Percentiles rank a stretch among this genome's conserved stretches.
phyloP scores from a whole-genome alignment of 352 stramenopile species.

The Globisporangium mamillatum region DNA sequence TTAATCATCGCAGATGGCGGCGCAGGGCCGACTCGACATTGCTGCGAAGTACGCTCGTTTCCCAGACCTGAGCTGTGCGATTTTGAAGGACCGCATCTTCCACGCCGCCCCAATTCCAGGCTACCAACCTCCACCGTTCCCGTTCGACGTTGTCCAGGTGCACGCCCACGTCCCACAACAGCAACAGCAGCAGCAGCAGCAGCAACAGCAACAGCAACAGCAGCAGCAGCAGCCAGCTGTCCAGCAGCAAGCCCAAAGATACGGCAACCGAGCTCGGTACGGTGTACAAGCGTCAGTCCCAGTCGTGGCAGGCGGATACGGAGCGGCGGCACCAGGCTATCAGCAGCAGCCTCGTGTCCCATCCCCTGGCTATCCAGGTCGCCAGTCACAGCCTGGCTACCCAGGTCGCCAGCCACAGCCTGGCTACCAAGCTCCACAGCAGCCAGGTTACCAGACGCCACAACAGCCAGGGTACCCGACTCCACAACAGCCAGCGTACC shows the following conservation, averaged over 20 bases:
- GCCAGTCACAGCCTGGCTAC: conserved; percentile 23
- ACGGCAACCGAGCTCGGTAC: conserved; percentile 38
- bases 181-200: conserved; percentile 36
- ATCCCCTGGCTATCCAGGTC: conserved; percentile 38
- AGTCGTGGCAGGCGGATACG: conserved; percentile 31
- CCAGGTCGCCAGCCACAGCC: conserved; percentile 21
- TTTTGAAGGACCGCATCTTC: conserved; percentile 86
- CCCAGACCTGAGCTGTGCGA: conserved; percentile 66
- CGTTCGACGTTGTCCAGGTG: conserved; percentile 79
- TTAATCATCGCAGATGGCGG: conserved; percentile 69
- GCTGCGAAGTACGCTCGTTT: conserved; percentile 92
- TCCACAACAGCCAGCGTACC: conserved; percentile 21
- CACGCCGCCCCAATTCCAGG: conserved; percentile 74
- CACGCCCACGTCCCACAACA: conserved; percentile 54
- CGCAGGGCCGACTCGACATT: conserved; percentile 90
- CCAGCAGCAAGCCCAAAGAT: conserved; percentile 18
- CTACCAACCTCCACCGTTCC: conserved; percentile 80
- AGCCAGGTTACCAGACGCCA: conserved; percentile 14
- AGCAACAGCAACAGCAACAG: conserved; percentile 30
- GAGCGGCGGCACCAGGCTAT: conserved; percentile 33
- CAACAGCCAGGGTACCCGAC: conserved; percentile 6
- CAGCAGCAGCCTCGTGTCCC: conserved; percentile 32
- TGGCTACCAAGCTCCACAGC: conserved; percentile 15
- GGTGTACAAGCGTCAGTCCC: conserved; percentile 34
- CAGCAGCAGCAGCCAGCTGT: conserved; percentile 18